These are phyloP conservation scores for Fulvia fulva DNA, from an alignment of 2,329 filamentous ascomycete genomes.

Conservation along the genomic window DNA sequence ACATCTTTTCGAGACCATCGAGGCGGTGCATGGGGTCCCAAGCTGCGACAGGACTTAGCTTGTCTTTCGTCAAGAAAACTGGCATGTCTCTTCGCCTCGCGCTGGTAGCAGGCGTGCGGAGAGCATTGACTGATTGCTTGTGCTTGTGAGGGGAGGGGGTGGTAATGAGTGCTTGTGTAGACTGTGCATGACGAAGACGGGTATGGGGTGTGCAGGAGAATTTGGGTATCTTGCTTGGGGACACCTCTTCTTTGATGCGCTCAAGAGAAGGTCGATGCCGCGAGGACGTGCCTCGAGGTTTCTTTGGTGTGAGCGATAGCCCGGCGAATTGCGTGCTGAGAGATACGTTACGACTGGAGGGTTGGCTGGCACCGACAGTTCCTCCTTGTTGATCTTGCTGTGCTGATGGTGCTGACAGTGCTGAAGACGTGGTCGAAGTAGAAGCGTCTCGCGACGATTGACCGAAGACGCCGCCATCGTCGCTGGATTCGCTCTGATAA, in stretches of 20 bases:
- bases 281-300: conserved; percentile 12
- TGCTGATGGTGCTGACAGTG: conserved; percentile 13
- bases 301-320: conserved; percentile 26
- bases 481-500: conserved; percentile 17
- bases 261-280: conserved; percentile 30
- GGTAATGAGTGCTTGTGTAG: conserved; percentile 27
- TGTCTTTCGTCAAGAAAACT: conserved; percentile 64
- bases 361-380: conserved; percentile 22
- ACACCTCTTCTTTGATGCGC: conserved; percentile 30
- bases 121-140: conserved; percentile 24
- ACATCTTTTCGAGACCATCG: conserved; percentile 70
- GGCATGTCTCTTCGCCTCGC: conserved; percentile 46
- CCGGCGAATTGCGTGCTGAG: conserved; percentile 28
- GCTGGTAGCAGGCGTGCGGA: conserved; percentile 26
- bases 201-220: conserved; percentile 27
- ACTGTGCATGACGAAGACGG: conserved; percentile 30
- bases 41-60: conserved; percentile 50
- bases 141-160: conserved; percentile 30
- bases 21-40: conserved; percentile 78
- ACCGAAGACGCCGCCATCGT: conserved; percentile 17
- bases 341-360: conserved; percentile 29
- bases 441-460: conserved; percentile 23
- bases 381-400: conserved; percentile 19
- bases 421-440: conserved; percentile 17
- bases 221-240: conserved; percentile 35